Percentiles rank a stretch among this genome's conserved stretches.
These are phyloP conservation scores for Ophiostoma triangulosporum DNA, from an alignment of 2,329 filamentous ascomycete genomes.

Conservation along the genomic window DNA sequence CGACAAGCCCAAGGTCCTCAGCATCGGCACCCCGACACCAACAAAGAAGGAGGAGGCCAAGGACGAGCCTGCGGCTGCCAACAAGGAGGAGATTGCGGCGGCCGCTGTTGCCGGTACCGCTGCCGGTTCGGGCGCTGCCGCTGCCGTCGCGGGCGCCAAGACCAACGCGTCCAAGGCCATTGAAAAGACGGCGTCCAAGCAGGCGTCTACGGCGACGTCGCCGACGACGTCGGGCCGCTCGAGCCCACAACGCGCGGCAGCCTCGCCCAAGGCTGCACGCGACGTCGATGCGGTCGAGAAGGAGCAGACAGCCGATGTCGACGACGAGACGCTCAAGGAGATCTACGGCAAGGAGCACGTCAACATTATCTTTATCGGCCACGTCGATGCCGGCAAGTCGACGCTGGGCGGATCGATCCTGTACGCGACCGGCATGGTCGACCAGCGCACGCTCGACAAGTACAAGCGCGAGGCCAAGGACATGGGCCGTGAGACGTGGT, in stretches of 20 bases:
- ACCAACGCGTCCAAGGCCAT: slow-evolving; percentile 79
- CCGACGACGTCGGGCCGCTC: slow-evolving; percentile 73
- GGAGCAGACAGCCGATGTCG: slow-evolving; percentile 64
- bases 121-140: slow-evolving; percentile 20
- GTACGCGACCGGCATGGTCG: slow-evolving; percentile 96
- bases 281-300: slow-evolving; percentile 75
- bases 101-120: slow-evolving; percentile 17
- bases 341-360: slow-evolving; percentile 90
- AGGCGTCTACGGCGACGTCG: slow-evolving; percentile 57
- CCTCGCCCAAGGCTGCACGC: slow-evolving; percentile 38
- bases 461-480: slow-evolving; percentile 97
- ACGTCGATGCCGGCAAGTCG: slow-evolving; percentile 97
- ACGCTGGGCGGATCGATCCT: slow-evolving; percentile 89
- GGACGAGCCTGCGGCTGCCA: not conserved
- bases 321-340: slow-evolving; percentile 66
- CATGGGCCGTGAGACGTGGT: slow-evolving; percentile 93
- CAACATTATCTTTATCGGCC: slow-evolving; percentile 91
- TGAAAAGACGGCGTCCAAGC: slow-evolving; percentile 67
- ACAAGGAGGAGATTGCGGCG: slow-evolving; percentile 4
- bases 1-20: slow-evolving; percentile 49
- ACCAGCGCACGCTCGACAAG: slow-evolving; percentile 95
- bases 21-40: slow-evolving; percentile 44
- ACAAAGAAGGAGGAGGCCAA: slow-evolving; percentile 23
- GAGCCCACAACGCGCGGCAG: slow-evolving; percentile 50
- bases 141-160: slow-evolving; percentile 57